Conservation (phyloP, 768 basidiomycete species). For the Thelephora aurantiotincta region DNA sequence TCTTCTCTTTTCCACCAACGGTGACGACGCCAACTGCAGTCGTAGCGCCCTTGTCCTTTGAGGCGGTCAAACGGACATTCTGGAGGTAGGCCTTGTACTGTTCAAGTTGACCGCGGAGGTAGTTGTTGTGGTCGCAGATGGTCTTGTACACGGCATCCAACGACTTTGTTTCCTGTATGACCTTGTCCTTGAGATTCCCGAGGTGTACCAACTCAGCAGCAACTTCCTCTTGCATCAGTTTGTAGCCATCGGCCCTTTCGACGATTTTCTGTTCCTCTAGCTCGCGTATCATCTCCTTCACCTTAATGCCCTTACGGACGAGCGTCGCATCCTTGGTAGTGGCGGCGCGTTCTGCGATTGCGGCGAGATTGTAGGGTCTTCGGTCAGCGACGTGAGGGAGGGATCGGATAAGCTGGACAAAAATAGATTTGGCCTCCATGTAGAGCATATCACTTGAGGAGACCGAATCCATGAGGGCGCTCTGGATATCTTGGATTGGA, state of each 20-base stretch:
- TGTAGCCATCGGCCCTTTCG: constrained; percentile 71
- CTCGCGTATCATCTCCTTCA: constrained; percentile 97
- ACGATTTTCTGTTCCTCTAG: constrained; percentile 84
- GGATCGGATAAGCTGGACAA: constrained; percentile 94
- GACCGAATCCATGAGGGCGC: constrained; percentile 91
- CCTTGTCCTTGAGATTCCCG: constrained; percentile 93
- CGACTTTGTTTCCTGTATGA: constrained; percentile 79
- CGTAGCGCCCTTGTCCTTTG: constrained; percentile 78
- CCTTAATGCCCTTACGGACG: constrained; percentile 96
- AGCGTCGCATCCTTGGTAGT: constrained; percentile 95
- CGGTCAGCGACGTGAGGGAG: constrained; percentile 75
- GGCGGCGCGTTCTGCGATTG: constrained; percentile 87
- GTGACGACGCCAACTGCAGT: constrained; percentile 90
- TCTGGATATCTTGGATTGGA: constrained; percentile 94
- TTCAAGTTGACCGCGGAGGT: constrained; percentile 88
- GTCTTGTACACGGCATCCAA: constrained; percentile 98
- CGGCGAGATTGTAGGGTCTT: constrained; percentile 77
- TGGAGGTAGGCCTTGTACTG: constrained; percentile 99
- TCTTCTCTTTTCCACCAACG: constrained; percentile 96
- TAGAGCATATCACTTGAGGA: constrained; percentile 98
- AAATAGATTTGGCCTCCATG: constrained; percentile 99
- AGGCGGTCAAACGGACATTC: constrained; percentile 85
- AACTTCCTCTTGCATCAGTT: constrained; percentile 96
- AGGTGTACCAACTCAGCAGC: constrained; percentile 90
- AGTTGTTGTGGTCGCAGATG: constrained; percentile 98